phyloP scores from a whole-genome alignment of 352 stramenopile species.

The Phytophthora boehmeriae region DNA sequence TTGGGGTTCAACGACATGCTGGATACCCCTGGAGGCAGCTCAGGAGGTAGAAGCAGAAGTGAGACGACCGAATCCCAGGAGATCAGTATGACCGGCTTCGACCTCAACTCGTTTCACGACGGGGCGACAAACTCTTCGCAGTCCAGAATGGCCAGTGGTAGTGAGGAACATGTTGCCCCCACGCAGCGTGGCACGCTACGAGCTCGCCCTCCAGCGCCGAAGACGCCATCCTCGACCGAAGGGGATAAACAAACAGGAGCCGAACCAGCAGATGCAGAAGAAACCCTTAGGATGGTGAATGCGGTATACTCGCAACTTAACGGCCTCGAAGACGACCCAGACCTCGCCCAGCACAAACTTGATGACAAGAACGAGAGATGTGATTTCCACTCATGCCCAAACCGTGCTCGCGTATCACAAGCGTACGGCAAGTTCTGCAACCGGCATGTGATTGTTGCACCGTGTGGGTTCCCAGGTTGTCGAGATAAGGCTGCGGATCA shows the following conservation, averaged over 20 bases:
- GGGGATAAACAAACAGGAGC: not conserved
- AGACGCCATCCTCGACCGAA: not conserved
- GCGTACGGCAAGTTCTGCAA: slow-evolving; percentile 88
- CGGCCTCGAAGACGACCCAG: slow-evolving; percentile 47
- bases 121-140: slow-evolving; percentile 11
- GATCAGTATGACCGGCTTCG: slow-evolving; percentile 41
- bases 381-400: slow-evolving; percentile 77
- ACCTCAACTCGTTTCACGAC: slow-evolving; percentile 43
- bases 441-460: slow-evolving; percentile 83
- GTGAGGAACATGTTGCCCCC: not conserved
- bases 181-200: too few species aligned
- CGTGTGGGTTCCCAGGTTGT: slow-evolving; percentile 86
- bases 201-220: slow-evolving; percentile 1
- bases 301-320: slow-evolving; percentile 51
- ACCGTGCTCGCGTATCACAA: slow-evolving; percentile 78
- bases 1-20: slow-evolving; percentile 53
- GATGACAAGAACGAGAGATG: slow-evolving; percentile 74
- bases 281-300: slow-evolving; percentile 19
- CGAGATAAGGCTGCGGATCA: slow-evolving; percentile 72
- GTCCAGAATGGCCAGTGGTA: slow-evolving; percentile 4
- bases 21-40: slow-evolving; percentile 3
- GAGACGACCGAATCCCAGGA: slow-evolving; percentile 27
- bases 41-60: not conserved
- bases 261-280: not conserved
- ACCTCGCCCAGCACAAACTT: slow-evolving; percentile 63